Conservation (phyloP, 345 rosid genomes). For the Citrus trifoliata region DNA sequence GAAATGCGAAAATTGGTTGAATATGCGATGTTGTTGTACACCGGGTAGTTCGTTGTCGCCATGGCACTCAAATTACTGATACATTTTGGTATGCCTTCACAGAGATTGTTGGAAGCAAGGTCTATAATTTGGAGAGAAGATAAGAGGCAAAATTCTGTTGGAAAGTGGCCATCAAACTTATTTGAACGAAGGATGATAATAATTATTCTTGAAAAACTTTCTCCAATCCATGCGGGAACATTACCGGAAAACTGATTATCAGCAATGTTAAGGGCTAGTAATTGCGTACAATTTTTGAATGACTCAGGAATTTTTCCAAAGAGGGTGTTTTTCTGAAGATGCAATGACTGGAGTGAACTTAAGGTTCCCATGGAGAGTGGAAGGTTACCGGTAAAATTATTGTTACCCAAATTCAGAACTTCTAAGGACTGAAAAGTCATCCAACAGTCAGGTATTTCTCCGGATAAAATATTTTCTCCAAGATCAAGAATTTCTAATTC, state of each 20-base stretch:
- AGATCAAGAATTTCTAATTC: slow-evolving; percentile 29
- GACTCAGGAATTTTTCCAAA: not conserved
- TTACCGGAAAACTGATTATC: not conserved
- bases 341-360: not conserved
- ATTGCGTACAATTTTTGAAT: not conserved
- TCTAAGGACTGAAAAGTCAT: not conserved
- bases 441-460: slow-evolving; percentile 7
- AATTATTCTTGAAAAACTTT: not conserved
- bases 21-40: not conserved
- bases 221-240: not conserved
- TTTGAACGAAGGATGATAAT: slow-evolving; percentile 10
- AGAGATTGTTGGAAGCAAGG: slow-evolving; percentile 5
- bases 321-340: not conserved
- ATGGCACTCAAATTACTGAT: not conserved
- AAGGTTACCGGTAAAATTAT: not conserved
- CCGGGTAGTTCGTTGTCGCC: not conserved
- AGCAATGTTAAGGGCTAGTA: not conserved
- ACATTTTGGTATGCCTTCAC: slow-evolving; percentile 3
- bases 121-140: not conserved
- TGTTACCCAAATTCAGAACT: not conserved
- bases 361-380: slow-evolving; percentile 5
- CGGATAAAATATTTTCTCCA: slow-evolving; percentile 21
- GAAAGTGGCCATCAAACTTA: slow-evolving; percentile 9
- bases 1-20: too few relatives aligned
- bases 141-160: not conserved